Conservation (phyloP, 352 stramenopile genomes). For the Globisporangium iwayamae region DNA sequence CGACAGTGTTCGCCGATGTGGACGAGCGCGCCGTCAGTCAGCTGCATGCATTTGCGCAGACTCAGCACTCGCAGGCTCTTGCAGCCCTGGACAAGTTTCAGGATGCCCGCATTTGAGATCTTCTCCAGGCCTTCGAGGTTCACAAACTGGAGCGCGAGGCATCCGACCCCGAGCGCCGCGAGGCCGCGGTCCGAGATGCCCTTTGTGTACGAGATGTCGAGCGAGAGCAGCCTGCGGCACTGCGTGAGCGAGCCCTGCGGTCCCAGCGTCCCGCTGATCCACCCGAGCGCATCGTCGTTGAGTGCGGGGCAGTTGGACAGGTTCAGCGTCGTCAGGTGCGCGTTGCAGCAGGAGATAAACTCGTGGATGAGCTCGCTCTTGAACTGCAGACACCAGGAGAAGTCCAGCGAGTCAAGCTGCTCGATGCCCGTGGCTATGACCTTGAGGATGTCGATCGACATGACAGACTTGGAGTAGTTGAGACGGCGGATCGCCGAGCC, state of each 20-base stretch:
- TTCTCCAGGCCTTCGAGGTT: conserved; percentile 67
- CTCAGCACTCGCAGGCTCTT: conserved; percentile 54
- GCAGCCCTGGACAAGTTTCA: conserved; percentile 45
- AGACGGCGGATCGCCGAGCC: conserved; percentile 42
- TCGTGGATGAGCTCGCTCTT: conserved; percentile 52
- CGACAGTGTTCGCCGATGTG: conserved; percentile 44
- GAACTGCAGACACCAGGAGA: conserved; percentile 55
- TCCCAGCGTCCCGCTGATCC: conserved; percentile 61
- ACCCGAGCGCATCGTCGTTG: conserved; percentile 71
- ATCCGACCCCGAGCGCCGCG: conserved; percentile 42
- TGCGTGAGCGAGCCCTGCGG: conserved; percentile 62
- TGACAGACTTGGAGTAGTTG: conserved; percentile 42
- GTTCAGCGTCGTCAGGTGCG: conserved; percentile 49
- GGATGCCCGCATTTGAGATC: conserved; percentile 47
- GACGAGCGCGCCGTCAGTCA: conserved; percentile 43
- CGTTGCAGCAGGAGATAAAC: conserved; percentile 72
- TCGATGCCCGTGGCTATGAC: conserved; percentile 71
- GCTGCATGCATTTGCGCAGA: conserved; percentile 55
- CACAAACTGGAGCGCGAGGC: conserved; percentile 59
- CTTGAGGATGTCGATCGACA: conserved; percentile 59
- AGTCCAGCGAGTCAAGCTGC: conserved; percentile 46
- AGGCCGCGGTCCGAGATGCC: conserved; percentile 61
- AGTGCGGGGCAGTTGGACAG: conserved; percentile 52
- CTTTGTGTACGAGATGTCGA: conserved; percentile 63
- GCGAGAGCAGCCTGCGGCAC: conserved; percentile 53